These are phyloP conservation scores for Penicillium diatomitis DNA, from an alignment of 495 filamentous ascomycete species.

Conservation along the genomic window DNA sequence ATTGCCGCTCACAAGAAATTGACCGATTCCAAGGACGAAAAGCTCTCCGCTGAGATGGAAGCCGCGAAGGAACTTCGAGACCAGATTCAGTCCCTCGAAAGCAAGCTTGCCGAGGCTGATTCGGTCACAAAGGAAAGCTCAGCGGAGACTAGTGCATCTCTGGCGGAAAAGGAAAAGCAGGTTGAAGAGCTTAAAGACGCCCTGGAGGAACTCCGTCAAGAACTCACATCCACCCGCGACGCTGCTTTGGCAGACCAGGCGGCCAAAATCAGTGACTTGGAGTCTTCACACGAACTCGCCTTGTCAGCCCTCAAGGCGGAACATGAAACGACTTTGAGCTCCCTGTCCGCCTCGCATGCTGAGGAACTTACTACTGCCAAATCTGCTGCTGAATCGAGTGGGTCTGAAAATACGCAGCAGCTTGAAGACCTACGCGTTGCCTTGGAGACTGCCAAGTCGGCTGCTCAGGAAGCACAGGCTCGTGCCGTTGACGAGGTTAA, in stretches of 20 bases:
- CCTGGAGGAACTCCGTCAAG: conserved; percentile 25
- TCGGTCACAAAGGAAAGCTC: conserved; percentile 19
- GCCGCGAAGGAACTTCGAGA: conserved; percentile 30
- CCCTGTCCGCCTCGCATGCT: conserved; percentile 23
- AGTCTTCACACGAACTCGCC: conserved; percentile 27
- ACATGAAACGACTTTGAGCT: conserved; percentile 27
- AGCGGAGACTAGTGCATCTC: conserved; percentile 16
- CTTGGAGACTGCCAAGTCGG: conserved; percentile 27
- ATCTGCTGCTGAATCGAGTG: conserved; percentile 24
- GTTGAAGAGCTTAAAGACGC: conserved; percentile 29
- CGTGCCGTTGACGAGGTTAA: conserved; percentile 29
- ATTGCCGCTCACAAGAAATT: conserved; percentile 35
- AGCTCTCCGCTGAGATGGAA: conserved; percentile 34
- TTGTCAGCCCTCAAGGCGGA: conserved; percentile 27
- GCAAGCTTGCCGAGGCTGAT: conserved; percentile 29
- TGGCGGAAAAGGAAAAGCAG: conserved; percentile 33
- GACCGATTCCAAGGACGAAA: conserved; percentile 30
- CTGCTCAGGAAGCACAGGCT: conserved; percentile 22
- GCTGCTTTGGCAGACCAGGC: conserved; percentile 20
- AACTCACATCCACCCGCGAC: conserved; percentile 27
- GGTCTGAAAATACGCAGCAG: conserved; percentile 26
- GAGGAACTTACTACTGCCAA: conserved; percentile 28
- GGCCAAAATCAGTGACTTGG: conserved; percentile 32
- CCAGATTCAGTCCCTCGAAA: conserved; percentile 30
- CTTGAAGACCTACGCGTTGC: conserved; percentile 32